Conservation (phyloP, 2,329 filamentous ascomycete species). For the Penicillium hordei region DNA sequence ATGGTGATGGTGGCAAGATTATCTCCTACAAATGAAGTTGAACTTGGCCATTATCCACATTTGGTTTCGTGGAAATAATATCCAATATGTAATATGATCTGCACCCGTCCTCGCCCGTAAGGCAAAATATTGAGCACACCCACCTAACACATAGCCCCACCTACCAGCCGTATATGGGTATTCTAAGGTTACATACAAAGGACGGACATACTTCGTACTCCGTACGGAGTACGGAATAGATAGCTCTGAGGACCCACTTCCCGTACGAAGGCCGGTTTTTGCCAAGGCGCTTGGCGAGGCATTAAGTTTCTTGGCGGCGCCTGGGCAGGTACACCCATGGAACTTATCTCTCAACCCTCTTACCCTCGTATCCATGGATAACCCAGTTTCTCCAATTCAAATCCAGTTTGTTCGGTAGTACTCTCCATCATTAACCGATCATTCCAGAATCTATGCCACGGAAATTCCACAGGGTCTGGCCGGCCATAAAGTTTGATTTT, state of each 20-base stretch:
- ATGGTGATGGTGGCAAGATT: background rate
- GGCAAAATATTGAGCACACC: background rate
- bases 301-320: background rate
- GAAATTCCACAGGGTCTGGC: background rate
- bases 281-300: background rate
- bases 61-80: background rate
- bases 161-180: background rate
- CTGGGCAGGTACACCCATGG: too few relatives aligned
- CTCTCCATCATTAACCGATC: background rate
- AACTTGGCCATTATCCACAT: background rate
- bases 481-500: background rate
- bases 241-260: background rate
- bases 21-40: background rate
- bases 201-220: background rate
- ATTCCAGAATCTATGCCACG: background rate
- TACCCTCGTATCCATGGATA: too few relatives aligned
- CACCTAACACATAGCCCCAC: background rate
- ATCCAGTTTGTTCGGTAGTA: background rate
- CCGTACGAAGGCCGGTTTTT: background rate
- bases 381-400: background rate
- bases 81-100: background rate
- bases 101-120: too few relatives aligned
- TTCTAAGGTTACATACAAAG: background rate
- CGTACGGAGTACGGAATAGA: too few relatives aligned
- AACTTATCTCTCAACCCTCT: too few relatives aligned